Percentiles rank a stretch among this genome's conserved stretches.
phyloP scores from a whole-genome alignment of 768 basidiomycete genomes.

The Lactarius sanguifluus region DNA sequence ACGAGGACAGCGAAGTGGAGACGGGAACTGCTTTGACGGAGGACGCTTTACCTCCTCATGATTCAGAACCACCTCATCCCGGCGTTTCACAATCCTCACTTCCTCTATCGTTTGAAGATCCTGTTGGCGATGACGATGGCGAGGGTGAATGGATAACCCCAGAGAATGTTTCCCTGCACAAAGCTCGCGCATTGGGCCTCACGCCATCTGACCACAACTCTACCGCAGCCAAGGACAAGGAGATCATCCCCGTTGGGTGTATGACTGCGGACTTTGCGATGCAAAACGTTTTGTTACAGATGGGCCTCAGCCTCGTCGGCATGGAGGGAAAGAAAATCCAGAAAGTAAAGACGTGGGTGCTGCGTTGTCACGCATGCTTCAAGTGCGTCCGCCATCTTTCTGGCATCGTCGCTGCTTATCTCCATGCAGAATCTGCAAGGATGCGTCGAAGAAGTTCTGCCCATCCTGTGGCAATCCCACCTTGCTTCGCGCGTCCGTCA shows the following conservation, averaged over 20 bases:
- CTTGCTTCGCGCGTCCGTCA: conserved; percentile 87
- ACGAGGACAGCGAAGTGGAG: conserved; percentile 9
- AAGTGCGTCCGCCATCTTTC: conserved; percentile 67
- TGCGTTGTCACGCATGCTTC: conserved; percentile 98
- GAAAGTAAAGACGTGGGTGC: conserved; percentile 91
- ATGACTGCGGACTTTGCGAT: conserved; percentile 99
- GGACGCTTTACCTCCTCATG: conserved; percentile 13
- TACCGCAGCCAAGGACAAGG: conserved; percentile 38
- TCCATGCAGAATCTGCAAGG: conserved; percentile 82
- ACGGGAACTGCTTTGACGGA: neutral
- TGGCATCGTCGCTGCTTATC: neutral
- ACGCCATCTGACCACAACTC: conserved; percentile 54
- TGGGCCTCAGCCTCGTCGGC: conserved; percentile 87
- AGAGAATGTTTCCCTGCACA: conserved; percentile 78
- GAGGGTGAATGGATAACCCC: conserved; percentile 99
- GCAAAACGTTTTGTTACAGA: conserved; percentile 95
- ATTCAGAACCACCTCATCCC: conserved; percentile 26
- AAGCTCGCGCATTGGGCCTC: conserved; percentile 82
- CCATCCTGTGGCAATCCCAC: conserved; percentile 96
- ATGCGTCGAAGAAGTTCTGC: conserved; percentile 92
- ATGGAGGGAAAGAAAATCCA: conserved; percentile 89
- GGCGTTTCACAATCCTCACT: conserved; percentile 25
- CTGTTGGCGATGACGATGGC: conserved; percentile 75
- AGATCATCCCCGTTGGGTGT: conserved; percentile 71
- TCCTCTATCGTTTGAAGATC: conserved; percentile 64